A percentile compares a stretch with the other conserved stretches of the same genome.
These are phyloP conservation scores for Sesbania bispinosa DNA, from an alignment of 306 rosid species.

Conservation along the genomic window DNA sequence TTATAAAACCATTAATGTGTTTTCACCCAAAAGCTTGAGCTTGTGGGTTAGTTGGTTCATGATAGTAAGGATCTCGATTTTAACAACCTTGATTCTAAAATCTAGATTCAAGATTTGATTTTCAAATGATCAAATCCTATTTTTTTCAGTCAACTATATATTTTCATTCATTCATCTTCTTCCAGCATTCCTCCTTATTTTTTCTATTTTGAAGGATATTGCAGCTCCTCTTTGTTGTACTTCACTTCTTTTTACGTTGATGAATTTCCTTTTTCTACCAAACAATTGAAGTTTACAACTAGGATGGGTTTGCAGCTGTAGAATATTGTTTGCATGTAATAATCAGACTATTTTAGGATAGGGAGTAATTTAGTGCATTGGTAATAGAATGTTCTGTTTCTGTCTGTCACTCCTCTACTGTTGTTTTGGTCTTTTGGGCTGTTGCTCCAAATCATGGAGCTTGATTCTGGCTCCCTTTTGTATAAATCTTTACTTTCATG, in stretches of 20 bases:
- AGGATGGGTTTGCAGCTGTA: conserved; percentile 6
- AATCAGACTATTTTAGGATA: background rate
- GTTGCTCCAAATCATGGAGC: background rate
- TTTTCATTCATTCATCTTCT: background rate
- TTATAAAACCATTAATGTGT: too few relatives aligned
- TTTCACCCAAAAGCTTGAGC: too few relatives aligned
- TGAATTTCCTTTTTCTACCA: background rate
- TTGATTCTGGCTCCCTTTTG: background rate
- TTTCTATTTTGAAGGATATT: background rate
- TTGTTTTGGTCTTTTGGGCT: background rate
- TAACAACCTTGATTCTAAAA: background rate
- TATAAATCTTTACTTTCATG: background rate
- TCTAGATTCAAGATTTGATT: background rate
- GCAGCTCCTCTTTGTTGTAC: background rate
- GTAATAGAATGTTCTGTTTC: background rate
- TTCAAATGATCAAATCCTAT: background rate
- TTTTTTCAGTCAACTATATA: background rate
- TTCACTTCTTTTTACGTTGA: background rate
- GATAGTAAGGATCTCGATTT: background rate
- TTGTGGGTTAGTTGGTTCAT: too few relatives aligned
- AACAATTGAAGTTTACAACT: background rate
- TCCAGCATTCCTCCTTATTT: background rate
- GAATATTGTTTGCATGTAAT: conserved; percentile 2
- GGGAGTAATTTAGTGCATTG: background rate
- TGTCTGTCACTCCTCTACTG: background rate